Conservation (phyloP, 768 basidiomycete genomes). For the Mycena alexandri region DNA sequence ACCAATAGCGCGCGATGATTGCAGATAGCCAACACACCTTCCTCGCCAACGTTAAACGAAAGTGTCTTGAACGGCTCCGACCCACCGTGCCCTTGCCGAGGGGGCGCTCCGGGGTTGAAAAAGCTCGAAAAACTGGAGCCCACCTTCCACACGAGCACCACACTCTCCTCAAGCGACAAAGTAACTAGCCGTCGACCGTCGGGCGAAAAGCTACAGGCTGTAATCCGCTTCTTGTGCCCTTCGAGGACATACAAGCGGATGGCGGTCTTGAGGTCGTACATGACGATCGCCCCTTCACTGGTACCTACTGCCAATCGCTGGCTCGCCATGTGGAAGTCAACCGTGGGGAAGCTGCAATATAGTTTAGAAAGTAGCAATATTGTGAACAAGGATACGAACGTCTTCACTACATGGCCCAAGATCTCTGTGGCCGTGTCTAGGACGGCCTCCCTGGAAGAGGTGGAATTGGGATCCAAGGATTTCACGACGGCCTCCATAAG, state of each 20-base stretch:
- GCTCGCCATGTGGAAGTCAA: slow-evolving; percentile 91
- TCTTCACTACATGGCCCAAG: slow-evolving; percentile 92
- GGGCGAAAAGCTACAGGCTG: slow-evolving; percentile 92
- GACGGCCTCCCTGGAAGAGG: slow-evolving; percentile 82
- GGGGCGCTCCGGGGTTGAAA: slow-evolving; percentile 92
- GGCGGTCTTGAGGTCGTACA: slow-evolving; percentile 97
- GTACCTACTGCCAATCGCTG: slow-evolving; percentile 96
- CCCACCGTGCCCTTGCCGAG: slow-evolving; percentile 86
- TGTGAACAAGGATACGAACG: slow-evolving; percentile 61
- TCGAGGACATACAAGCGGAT: slow-evolving; percentile 96
- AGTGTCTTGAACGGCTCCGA: slow-evolving; percentile 91
- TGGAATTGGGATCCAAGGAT: slow-evolving; percentile 93
- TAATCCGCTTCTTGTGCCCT: slow-evolving; percentile 84
- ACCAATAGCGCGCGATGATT: no score
- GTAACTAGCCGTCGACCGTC: slow-evolving; percentile 93
- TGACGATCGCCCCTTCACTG: slow-evolving; percentile 91
- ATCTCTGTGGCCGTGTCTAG: slow-evolving; percentile 95
- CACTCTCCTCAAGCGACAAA: slow-evolving; percentile 85
- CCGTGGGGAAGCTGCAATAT: slow-evolving; percentile 79
- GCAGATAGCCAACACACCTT: slow-evolving; percentile 64
- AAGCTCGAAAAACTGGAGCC: slow-evolving; percentile 91
- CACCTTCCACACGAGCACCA: slow-evolving; percentile 95
- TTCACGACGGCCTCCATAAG: slow-evolving; percentile 97
- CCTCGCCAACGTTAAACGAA: slow-evolving; percentile 86
- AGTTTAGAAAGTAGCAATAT: background rate